Evolutionary conservation across 352 stramenopile species (phyloP), one percentile per base, ranked within the genome.

Genomic region (Elongisporangium undulatum): DNA sequence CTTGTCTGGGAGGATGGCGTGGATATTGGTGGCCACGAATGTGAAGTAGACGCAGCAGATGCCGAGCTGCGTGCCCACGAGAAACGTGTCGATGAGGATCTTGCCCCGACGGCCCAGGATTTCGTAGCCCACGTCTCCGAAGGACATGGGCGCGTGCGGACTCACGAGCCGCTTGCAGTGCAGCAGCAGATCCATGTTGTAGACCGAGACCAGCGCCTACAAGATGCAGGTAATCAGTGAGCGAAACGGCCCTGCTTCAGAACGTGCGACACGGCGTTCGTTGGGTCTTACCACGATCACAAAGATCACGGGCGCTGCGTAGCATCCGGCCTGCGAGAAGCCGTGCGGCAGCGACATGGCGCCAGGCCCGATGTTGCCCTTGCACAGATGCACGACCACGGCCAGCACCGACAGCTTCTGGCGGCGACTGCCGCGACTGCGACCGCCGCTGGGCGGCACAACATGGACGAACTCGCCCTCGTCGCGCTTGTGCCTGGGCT

Each of bases 41-140:
- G 83, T 89, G 57, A 93, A 93, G 63, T 90, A 93, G 34, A 93
- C 81, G 38, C 83, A 93, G 68, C 83, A 93, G 66, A 90, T 91
- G 59, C 81, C 82, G 24, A 91, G 62, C 56, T 93, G 83, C 23
- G 80, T 91, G 52, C 77, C 81, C 19, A 93, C 81, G 21, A 93
- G 71, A 60, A 93, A 91, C 12, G 90, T 70, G 64, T 93, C 80
- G 58, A 93, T 87, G 16, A 90, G 67, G 49, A 77, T 24, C 51
- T 93, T 90, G 60, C 83, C 83, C 8, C 69, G 70, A 10, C 61
- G 72, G 0, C 83, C 81, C 20, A 93, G 34, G 50, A 91, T 82
- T 51, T 87, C 74, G 51, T 65, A 58, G 0, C 75, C 81, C n/a
- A 91, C 81, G 41, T 91, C 81, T 38, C 81, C 81, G 61, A 93